These are phyloP conservation scores for Mycena galopus DNA, from an alignment of 768 basidiomycete species.

Conservation along the genomic window DNA sequence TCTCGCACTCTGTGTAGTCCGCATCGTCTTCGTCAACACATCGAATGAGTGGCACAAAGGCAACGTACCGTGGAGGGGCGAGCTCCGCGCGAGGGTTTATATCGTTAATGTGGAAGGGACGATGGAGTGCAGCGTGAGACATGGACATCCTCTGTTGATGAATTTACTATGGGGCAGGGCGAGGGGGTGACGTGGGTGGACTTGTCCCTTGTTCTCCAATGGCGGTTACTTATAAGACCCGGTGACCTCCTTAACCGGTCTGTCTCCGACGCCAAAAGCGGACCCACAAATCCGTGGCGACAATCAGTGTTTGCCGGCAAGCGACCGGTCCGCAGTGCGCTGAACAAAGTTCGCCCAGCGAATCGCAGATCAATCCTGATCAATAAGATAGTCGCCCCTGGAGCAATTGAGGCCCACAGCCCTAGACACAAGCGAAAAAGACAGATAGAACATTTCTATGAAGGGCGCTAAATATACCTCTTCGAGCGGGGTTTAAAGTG, in stretches of 20 bases:
- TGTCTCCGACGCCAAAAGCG: constrained; percentile 23
- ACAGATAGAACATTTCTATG: too few relatives aligned
- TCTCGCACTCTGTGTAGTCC: not conserved
- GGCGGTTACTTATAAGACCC: constrained; percentile 16
- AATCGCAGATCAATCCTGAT: not conserved
- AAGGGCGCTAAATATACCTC: not conserved
- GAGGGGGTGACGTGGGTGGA: not conserved
- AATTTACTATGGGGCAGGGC: not conserved
- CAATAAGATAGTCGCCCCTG: not conserved
- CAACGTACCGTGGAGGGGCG: not conserved
- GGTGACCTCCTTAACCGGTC: constrained; percentile 2
- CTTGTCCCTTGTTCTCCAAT: not conserved
- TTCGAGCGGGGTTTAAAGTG: not conserved
- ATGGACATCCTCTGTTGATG: not conserved
- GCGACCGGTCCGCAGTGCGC: constrained; percentile 9
- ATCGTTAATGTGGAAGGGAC: not conserved
- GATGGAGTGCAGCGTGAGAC: not conserved
- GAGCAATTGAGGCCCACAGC: not conserved
- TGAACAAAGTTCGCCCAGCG: not conserved
- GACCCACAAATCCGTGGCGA: constrained; percentile 27
- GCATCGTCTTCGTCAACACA: not conserved
- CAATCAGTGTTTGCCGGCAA: constrained; percentile 12
- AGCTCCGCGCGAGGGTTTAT: not conserved
- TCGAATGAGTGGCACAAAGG: not conserved
- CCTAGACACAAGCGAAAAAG: not conserved